Evolutionary conservation across 192 early-diverging fungal genomes (phyloP), one percentile per base, ranked within the genome.

Genomic region (Dissophora globulifera): DNA sequence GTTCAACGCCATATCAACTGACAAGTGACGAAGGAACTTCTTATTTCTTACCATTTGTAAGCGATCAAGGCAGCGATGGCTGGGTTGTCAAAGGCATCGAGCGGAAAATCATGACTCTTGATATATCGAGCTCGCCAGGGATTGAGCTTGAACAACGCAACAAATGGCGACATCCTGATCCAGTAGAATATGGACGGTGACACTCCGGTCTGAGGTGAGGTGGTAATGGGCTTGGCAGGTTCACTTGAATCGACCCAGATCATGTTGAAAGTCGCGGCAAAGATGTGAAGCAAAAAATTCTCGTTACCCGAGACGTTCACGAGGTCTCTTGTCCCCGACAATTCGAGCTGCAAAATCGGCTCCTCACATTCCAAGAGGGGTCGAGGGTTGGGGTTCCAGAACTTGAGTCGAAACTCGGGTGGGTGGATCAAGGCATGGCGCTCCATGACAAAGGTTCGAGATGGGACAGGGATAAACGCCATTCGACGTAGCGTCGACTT

Each of bases 41-140:
- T n/a, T n/a, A n/a, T n/a, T n/a, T n/a, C n/a, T 47, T 61, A 61
- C 59, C 59, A 61, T 19, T 61, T 61, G 45, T 61, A 61, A 3
- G 31, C 47, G 23, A 61, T 23, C 32, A 61, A 50, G 35, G 59
- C 59, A 17, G 31, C 59, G 47, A 61, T 30, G 13, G 47, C 47
- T 40, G 59, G 47, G 26, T 61, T 49, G 27, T 61, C 59, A 6
- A 61, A 33, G 17, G 38, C 38, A 2, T 61, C 59, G 7, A 50
- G 48, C 4, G 16, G 12, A 30, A 50, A 61, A 41, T 50, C 48
- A 50, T 50, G 32, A 17, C 42, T 19, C 43, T 19, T 46, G 20
- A 59, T 45, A 13, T 3, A 17, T 2, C 3, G 17, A 1, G 33
- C 47, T 25, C 43, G 10, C 57, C 27, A 3, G 10, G 27, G 57